Evolutionary conservation across 257 asterid genomes (phyloP).

Genomic region (Solanum ossicruentum): DNA sequence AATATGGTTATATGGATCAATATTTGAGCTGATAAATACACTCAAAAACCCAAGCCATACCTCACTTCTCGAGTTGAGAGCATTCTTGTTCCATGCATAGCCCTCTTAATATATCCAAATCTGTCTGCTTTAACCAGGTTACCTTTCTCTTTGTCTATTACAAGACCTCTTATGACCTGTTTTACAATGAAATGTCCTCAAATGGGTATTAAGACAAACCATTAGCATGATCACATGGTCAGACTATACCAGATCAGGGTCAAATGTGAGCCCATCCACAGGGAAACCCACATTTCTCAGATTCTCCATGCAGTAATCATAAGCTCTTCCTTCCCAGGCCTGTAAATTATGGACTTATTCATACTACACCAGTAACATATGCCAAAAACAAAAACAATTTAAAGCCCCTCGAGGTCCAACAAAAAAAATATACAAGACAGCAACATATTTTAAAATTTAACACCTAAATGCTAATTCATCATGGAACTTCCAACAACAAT

Average conservation of each 20-base stretch:
- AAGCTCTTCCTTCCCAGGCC: conserved; percentile 99
- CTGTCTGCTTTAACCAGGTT: conserved; percentile 84
- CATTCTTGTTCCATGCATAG: conserved; percentile 85
- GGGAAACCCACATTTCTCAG: conserved; percentile 74
- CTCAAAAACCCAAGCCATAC: conserved; percentile 18
- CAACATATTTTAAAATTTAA: not conserved
- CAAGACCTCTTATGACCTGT: conserved; percentile 86
- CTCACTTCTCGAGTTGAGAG: conserved; percentile 69
- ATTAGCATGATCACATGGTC: not conserved
- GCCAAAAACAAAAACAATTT: not conserved
- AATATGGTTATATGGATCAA: not conserved
- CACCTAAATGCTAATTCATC: not conserved
- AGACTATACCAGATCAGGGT: conserved; percentile 67
- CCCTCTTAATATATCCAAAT: conserved; percentile 78
- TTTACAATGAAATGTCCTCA: not conserved
- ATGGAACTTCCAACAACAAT: not conserved
- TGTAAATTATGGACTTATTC: conserved; percentile 12
- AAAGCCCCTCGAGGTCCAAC: not conserved
- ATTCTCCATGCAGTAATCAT: conserved; percentile 78
- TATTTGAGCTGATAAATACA: not conserved
- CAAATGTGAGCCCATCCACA: conserved; percentile 85
- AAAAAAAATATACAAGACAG: not conserved
- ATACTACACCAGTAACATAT: not conserved
- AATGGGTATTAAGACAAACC: not conserved
- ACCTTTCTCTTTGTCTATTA: conserved; percentile 81